phyloP scores from a whole-genome alignment of 495 filamentous ascomycete species.

The Daldinia childiae region DNA sequence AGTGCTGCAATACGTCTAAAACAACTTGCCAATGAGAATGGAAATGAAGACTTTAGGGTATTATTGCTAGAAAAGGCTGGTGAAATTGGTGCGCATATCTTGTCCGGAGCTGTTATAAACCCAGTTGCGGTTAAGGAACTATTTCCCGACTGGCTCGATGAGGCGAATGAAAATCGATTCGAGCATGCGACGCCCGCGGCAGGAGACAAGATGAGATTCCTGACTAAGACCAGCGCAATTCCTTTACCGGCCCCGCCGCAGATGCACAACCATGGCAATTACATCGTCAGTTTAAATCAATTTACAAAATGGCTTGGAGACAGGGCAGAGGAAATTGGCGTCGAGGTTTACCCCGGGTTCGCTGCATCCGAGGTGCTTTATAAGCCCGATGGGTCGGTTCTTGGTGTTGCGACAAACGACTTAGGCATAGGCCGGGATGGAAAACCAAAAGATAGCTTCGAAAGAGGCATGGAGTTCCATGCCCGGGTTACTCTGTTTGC shows the following conservation, averaged over 20 bases:
- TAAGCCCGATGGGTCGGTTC: conserved; percentile 82
- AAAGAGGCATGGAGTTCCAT: conserved; percentile 98
- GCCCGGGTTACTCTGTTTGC: conserved; percentile 92
- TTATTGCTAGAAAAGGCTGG: conserved; percentile 94
- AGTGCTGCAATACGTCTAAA: conserved; percentile 93
- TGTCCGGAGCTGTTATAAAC: conserved; percentile 95
- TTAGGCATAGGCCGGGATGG: conserved; percentile 82
- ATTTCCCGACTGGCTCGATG: conserved; percentile 90
- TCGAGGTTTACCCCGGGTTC: conserved; percentile 97
- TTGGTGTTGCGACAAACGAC: conserved; percentile 96
- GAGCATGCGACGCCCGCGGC: conserved; percentile 82
- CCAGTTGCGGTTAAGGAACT: conserved; percentile 90
- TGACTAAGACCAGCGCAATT: conserved; percentile 82
- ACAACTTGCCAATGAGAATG: conserved; percentile 94
- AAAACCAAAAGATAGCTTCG: conserved; percentile 89
- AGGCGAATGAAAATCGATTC: conserved; percentile 87
- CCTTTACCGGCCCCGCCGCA: conserved; percentile 90
- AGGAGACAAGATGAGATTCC: conserved; percentile 89
- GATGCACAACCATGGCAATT: conserved; percentile 99
- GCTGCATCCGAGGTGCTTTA: conserved; percentile 95
- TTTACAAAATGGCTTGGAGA: conserved; percentile 95
- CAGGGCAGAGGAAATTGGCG: conserved; percentile 93
- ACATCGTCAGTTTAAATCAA: conserved; percentile 94
- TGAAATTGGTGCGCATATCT: conserved; percentile 92
- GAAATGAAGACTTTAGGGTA: conserved; percentile 94